These are phyloP conservation scores for Rhodamnia rubescens DNA, from an alignment of 345 rosid genomes.

Conservation along the genomic window DNA sequence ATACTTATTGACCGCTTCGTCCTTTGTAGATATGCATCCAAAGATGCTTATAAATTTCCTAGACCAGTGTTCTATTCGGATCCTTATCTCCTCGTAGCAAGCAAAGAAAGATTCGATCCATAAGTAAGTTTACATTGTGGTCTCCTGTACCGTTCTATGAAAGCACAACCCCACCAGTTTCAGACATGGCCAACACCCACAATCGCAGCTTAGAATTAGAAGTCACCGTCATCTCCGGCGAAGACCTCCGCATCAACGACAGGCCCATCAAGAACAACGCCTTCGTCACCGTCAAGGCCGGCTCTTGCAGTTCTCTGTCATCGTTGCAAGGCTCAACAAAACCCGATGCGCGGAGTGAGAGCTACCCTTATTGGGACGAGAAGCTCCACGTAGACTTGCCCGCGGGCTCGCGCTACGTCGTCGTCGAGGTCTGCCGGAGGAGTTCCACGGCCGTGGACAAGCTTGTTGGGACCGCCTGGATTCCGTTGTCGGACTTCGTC, in stretches of 20 bases:
- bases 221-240: slow-evolving; percentile 8
- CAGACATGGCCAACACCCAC: neutral
- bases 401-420: neutral
- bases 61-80: neutral
- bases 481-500: slow-evolving; percentile 5
- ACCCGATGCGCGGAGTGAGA: neutral
- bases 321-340: neutral
- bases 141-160: neutral
- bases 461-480: slow-evolving; percentile 1
- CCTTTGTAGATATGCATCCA: no score
- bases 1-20: neutral
- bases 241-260: slow-evolving; percentile 1
- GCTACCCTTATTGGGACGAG: slow-evolving; percentile 8
- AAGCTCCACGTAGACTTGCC: slow-evolving; percentile 5
- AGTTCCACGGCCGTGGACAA: neutral
- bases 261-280: slow-evolving; percentile 2
- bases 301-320: neutral
- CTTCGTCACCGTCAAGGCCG: neutral
- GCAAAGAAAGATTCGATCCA: neutral
- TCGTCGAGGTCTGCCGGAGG: slow-evolving; percentile 8
- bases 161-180: neutral
- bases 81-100: neutral
- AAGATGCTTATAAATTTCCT: no score
- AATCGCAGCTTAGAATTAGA: slow-evolving; percentile 35
- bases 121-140: neutral